Percentiles rank a stretch among this genome's conserved stretches.
Conservation (phyloP, 1,284 basidiomycete species). For the Mycosarcoma mackinlayi region DNA sequence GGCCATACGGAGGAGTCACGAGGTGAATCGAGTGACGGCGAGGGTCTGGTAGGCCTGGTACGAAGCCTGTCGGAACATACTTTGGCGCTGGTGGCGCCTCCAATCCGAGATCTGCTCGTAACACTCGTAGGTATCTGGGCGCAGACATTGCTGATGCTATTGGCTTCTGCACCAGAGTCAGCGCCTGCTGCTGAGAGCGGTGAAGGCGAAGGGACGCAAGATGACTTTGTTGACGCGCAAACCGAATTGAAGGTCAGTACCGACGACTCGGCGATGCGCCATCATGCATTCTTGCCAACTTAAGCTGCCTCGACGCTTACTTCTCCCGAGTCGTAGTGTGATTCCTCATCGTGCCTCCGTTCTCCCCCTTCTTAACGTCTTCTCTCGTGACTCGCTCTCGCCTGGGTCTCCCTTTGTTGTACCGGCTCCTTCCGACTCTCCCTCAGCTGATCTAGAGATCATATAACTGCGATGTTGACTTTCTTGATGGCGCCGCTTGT, state of each 20-base stretch:
- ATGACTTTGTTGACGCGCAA: slow-evolving; percentile 11
- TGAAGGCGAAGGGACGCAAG: neutral
- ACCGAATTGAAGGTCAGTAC: slow-evolving; percentile 5
- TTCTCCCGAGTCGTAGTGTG: neutral
- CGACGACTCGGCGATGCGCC: neutral
- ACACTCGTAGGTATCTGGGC: slow-evolving; percentile 30
- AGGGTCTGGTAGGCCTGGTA: slow-evolving; percentile 11
- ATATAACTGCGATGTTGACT: slow-evolving; percentile 7
- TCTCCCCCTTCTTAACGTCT: neutral
- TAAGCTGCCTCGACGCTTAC: neutral
- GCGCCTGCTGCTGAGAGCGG: neutral
- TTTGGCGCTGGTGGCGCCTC: slow-evolving; percentile 13
- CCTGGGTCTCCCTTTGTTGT: slow-evolving; percentile 1
- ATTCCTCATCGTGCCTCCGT: neutral
- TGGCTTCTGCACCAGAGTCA: slow-evolving; percentile 4
- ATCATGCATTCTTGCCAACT: neutral
- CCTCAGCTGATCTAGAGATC: slow-evolving; percentile 16
- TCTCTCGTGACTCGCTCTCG: neutral
- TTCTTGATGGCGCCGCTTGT: neutral
- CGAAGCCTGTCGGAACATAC: slow-evolving; percentile 31
- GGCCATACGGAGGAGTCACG: neutral
- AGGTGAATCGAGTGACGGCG: neutral
- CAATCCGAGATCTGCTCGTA: slow-evolving; percentile 15
- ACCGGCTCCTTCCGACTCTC: slow-evolving; percentile 18
- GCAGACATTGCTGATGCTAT: slow-evolving; percentile 20